phyloP scores from a whole-genome alignment of 306 rosid genomes.

The Trichosanthes truncata region DNA sequence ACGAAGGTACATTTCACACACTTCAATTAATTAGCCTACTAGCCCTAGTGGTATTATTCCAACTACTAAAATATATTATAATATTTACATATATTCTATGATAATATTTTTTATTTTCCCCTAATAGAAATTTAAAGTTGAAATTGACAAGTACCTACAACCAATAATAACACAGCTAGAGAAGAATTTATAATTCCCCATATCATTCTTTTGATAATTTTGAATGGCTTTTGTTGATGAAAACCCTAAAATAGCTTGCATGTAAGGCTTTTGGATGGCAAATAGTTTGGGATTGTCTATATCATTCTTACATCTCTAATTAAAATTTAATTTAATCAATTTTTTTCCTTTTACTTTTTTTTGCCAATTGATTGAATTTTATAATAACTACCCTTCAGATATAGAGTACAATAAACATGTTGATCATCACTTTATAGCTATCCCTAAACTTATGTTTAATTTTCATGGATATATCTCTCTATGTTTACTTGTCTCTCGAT shows the following conservation, averaged over 20 bases:
- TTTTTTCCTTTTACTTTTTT: too few species aligned
- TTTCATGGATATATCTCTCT: not conserved
- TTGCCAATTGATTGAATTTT: too few species aligned
- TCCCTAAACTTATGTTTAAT: not conserved
- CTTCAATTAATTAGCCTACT: slow-evolving; percentile 9
- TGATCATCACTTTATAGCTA: not conserved
- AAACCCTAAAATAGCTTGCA: too few species aligned
- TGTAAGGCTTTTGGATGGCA: too few species aligned
- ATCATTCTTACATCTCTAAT: too few species aligned
- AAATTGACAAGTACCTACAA: not conserved
- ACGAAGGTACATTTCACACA: not conserved
- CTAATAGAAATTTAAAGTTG: not conserved
- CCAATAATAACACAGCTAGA: not conserved
- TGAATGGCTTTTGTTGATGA: not conserved
- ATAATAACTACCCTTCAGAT: too few species aligned
- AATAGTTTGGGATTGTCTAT: too few species aligned
- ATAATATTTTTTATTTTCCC: not conserved
- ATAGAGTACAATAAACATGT: not conserved
- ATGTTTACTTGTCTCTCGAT: not conserved
- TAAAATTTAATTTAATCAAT: too few species aligned
- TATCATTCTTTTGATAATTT: not conserved
- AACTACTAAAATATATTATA: not conserved
- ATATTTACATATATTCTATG: not conserved
- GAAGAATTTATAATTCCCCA: not conserved
- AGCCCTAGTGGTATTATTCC: slow-evolving; percentile 9